Evolutionary conservation across 2,329 filamentous ascomycete genomes (phyloP), one percentile per base, ranked within the genome.

Genomic region (Claviceps sp.): DNA sequence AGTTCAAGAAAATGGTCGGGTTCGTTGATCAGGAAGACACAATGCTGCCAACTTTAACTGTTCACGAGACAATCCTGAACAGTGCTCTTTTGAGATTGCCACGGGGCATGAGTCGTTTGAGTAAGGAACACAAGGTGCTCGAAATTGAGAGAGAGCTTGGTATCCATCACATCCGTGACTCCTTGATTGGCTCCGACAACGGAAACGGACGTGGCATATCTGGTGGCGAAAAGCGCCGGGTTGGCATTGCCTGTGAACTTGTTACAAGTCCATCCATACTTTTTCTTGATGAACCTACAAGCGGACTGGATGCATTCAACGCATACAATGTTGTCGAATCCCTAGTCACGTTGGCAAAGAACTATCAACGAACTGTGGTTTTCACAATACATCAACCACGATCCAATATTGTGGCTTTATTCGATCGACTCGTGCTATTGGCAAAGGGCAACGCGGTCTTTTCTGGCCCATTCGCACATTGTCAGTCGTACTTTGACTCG

Each of bases 11-110:
- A 56, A 89, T 97, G 50, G 85, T 96, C 57, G 93, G 94, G 22
- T 98, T 97, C 61, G 93, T 98, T 42, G 93, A 98, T 61, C 93
- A 98, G 70, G 93, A 98, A 64, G 93, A 98, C 64, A 95, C 91
- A 5, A 91, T 98, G 83, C 76, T 98, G 44, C 85, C 93, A 0
- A 98, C 93, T 0, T 73, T 98, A 59, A 98, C 93, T 0, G 93
- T 98, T 8, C 93, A 98, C 66, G 93, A 98, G 69, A 98, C 93
- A 0, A 98, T 98, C 56, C 74, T 96, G 57, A 96, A 87, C 60
- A 97, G 91, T 62, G 93, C 93, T 26, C 73, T 97, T 17, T 79
- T 98, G 48, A 83, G 94, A 59, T 76, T 98, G n/a, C 93, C 93
- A 4, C 84, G 84, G 50, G 86, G 94, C 60, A 98, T 98, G 93